Conservation (phyloP, 2,329 filamentous ascomycete genomes). For the Xylaria sp. region DNA sequence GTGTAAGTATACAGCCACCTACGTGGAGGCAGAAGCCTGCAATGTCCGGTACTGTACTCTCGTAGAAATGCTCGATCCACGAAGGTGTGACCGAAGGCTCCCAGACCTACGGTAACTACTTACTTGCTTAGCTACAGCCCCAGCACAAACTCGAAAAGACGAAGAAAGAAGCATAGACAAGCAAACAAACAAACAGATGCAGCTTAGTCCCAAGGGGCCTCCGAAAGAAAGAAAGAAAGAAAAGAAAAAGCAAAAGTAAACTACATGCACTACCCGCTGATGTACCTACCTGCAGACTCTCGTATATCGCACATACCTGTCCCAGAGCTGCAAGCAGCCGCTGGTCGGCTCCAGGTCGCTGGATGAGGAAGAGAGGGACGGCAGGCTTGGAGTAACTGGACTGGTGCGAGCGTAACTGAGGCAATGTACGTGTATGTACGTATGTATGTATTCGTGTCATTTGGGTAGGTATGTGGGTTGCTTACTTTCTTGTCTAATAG, state of each 20-base stretch:
- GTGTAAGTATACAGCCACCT: not conserved
- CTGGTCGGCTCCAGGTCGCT: not conserved
- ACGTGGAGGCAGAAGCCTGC: not conserved
- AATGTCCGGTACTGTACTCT: not conserved
- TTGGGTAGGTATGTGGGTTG: too few species aligned
- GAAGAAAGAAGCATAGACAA: not conserved
- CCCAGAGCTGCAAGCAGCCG: not conserved
- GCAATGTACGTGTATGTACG: too few species aligned
- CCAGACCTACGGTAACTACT: not conserved
- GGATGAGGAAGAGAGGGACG: not conserved
- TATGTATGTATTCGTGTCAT: too few species aligned
- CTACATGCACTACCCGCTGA: not conserved
- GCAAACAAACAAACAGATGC: not conserved
- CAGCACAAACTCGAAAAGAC: not conserved
- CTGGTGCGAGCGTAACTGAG: not conserved
- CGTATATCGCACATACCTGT: slow-evolving; percentile 1
- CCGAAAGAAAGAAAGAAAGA: not conserved
- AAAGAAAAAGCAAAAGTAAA: not conserved
- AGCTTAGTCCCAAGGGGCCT: not conserved
- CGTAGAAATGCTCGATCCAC: not conserved
- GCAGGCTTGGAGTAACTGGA: not conserved
- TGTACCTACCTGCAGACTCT: slow-evolving; percentile 1
- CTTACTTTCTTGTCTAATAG: too few species aligned
- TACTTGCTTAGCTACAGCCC: too few species aligned
- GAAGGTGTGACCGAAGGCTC: not conserved